Evolutionary conservation across 352 stramenopile species (phyloP), one percentile per base, ranked within the genome.

Genomic region (Phytophthora nicotianae): DNA sequence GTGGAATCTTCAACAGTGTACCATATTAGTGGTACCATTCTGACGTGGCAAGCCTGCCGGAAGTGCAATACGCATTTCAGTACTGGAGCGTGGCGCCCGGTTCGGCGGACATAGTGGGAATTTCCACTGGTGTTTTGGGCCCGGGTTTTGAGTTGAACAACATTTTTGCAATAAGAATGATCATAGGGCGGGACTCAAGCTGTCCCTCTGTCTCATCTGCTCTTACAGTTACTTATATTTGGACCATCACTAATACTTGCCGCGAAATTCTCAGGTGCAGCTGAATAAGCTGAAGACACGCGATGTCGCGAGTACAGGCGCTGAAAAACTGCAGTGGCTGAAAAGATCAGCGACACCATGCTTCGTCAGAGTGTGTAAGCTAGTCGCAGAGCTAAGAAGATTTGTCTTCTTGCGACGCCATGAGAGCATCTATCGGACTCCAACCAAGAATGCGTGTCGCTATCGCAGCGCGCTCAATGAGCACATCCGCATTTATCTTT

Each of bases 281-380:
- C 26, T 46, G 50, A 67, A 62, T 62, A 60, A 62, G 50, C 24
- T 56, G 41, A 48, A 37, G 57, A 55, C 55, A 45, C 24, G 62
- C 62, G 62, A 66, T 32, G 42, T 56, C 62, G 59, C 42, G 50
- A 55, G 43, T 40, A 48, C 59, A 65, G 47, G 48, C 53, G n/a
- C n/a, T n/a, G 61, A 40, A 33, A 65, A 70, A 70, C 56, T 50
- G 62, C 48, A 62, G 37, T 19, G 33, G 23, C 23, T 50, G 23
- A 43, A 29, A 57, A 63, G 23, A 21, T 17, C 17, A 11, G 37
- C 33, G 27, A 14, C n/a, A 16, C 40, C 14, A 29, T 42, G 20
- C 13, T 47, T 47, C 35, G 21, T 54, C 23, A 38, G 40, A 29
- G 17, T 54, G 6, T 40, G 8, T 27, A 20, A 9, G 7, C 10